These are phyloP conservation scores for Salix exigua DNA, from an alignment of 345 rosid genomes.

Conservation along the genomic window DNA sequence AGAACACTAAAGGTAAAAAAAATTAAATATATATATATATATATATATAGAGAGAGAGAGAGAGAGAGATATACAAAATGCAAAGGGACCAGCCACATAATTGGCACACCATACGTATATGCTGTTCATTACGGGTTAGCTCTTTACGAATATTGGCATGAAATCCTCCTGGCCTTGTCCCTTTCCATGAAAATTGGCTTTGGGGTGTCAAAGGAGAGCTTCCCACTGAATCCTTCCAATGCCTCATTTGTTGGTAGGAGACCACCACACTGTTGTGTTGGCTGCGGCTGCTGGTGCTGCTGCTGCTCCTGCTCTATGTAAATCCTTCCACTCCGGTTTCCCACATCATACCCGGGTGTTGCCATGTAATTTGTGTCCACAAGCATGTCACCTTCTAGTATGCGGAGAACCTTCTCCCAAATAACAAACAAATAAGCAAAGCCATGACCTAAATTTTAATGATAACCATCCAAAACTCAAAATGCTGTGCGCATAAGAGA, in stretches of 20 bases:
- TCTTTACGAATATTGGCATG: constrained; percentile 24
- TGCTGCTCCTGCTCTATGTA: constrained; percentile 48
- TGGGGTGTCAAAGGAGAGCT: constrained; percentile 48
- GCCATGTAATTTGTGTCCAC: constrained; percentile 62
- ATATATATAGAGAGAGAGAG: too few species aligned
- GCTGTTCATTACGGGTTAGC: background rate
- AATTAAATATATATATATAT: background rate
- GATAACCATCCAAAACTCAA: background rate
- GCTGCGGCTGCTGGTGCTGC: background rate
- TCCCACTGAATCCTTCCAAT: constrained; percentile 56
- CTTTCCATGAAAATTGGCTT: constrained; percentile 39
- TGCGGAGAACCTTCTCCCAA: constrained; percentile 75
- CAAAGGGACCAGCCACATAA: background rate
- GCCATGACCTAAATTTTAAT: background rate
- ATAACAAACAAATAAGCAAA: background rate
- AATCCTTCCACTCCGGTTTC: constrained; percentile 79
- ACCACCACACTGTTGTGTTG: constrained; percentile 40
- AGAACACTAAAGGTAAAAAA: background rate
- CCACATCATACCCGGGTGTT: constrained; percentile 69
- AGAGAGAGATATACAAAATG: background rate
- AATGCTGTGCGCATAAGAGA: background rate
- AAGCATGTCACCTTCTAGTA: constrained; percentile 88
- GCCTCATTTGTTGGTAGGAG: constrained; percentile 40
- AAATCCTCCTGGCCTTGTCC: constrained; percentile 41
- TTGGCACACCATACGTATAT: constrained; percentile 2